A percentile compares a stretch with the other conserved stretches of the same genome.
Conservation (phyloP, 495 filamentous ascomycete species). For the Barbatosphaeria neglecta region DNA sequence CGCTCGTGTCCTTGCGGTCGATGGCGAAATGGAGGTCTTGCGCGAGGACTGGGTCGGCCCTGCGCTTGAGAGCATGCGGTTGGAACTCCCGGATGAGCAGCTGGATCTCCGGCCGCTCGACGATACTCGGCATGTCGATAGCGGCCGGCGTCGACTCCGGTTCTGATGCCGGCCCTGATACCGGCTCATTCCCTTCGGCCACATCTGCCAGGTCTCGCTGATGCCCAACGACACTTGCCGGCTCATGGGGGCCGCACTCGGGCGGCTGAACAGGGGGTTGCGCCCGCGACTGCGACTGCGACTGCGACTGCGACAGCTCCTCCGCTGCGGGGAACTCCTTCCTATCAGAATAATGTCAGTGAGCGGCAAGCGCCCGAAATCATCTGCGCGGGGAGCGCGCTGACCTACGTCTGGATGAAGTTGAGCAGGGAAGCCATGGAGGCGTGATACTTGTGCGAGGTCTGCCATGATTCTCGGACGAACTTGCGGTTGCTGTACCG, state of each 20-base stretch:
- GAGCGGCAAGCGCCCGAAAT: not conserved
- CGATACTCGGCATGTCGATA: not conserved
- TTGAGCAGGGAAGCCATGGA: not conserved
- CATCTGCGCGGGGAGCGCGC: not conserved
- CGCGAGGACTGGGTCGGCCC: not conserved
- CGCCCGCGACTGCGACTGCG: too few species aligned
- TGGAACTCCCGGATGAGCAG: not conserved
- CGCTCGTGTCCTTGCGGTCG: conserved; percentile 2
- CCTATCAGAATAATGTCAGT: not conserved
- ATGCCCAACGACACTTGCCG: not conserved
- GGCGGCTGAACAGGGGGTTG: not conserved
- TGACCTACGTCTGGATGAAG: not conserved
- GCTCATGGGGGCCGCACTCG: not conserved
- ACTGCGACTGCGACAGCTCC: not conserved
- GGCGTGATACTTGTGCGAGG: not conserved
- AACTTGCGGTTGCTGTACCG: not conserved
- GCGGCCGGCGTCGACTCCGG: not conserved
- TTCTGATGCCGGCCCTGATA: not conserved
- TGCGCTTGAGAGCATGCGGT: not conserved
- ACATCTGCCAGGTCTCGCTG: not conserved
- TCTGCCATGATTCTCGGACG: not conserved
- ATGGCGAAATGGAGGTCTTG: conserved; percentile 10
- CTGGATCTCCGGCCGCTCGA: conserved; percentile 4
- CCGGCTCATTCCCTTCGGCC: not conserved
- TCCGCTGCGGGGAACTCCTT: not conserved